Evolutionary conservation across 78 protist species (phyloP).

Genomic region (slime mould (Dictyostelium discoideum)): DNA sequence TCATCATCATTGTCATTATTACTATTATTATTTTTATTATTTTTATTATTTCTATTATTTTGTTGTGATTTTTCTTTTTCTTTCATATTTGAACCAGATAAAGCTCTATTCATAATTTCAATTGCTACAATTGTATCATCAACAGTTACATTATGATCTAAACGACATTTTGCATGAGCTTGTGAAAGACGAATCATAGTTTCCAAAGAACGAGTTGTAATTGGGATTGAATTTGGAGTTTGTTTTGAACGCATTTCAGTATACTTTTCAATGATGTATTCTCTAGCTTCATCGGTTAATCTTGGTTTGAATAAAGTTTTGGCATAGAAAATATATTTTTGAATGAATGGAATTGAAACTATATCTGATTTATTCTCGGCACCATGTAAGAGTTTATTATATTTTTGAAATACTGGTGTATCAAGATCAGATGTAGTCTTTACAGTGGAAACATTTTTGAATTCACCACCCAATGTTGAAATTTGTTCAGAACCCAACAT

Average conservation of each 20-base stretch:
- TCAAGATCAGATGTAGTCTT: slow-evolving; percentile 16
- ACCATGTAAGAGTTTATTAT: slow-evolving; percentile 60
- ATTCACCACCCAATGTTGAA: slow-evolving; percentile 66
- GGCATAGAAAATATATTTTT: slow-evolving; percentile 87
- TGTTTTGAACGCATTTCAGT: slow-evolving; percentile 69
- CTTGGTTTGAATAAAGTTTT: slow-evolving; percentile 62
- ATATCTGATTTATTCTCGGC: not conserved
- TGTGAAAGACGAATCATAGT: slow-evolving; percentile 97
- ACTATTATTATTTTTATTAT: not conserved
- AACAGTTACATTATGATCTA: slow-evolving; percentile 23
- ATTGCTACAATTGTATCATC: slow-evolving; percentile 77
- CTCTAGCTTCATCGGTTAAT: slow-evolving; percentile 79
- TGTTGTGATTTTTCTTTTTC: not conserved
- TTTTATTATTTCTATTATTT: not conserved
- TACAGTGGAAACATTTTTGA: not conserved
- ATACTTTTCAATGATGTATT: slow-evolving; percentile 12
- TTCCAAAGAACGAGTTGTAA: slow-evolving; percentile 99
- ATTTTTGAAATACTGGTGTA: slow-evolving; percentile 70
- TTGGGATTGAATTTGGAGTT: slow-evolving; percentile 86
- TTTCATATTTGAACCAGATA: not conserved
- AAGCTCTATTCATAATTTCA: slow-evolving; percentile 48
- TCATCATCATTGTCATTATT: not conserved
- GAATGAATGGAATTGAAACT: slow-evolving; percentile 81
- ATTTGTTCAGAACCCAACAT: slow-evolving; percentile 30
- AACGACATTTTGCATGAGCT: slow-evolving; percentile 98